These are phyloP conservation scores for Fusarium sterilihyphosum DNA, from an alignment of 2,329 filamentous ascomycete species.

Conservation along the genomic window DNA sequence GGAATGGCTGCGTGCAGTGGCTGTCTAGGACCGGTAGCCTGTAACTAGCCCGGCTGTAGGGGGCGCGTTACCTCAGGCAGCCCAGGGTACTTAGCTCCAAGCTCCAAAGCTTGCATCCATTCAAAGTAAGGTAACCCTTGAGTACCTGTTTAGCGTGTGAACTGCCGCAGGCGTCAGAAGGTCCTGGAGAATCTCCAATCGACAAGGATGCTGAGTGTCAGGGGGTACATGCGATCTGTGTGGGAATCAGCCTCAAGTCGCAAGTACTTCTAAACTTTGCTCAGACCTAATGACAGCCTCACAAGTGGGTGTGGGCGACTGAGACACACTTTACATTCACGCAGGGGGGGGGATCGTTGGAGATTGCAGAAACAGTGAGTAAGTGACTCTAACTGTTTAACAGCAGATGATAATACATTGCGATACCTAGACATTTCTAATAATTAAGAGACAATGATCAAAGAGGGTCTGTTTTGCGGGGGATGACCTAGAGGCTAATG, in stretches of 20 bases:
- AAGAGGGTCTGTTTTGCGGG: constrained; percentile 20
- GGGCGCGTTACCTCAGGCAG: background rate
- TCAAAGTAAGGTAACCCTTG: background rate
- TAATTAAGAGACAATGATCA: background rate
- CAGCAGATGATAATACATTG: background rate
- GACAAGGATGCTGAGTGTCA: constrained; percentile 4
- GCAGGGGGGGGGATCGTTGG: constrained; percentile 19
- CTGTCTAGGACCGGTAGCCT: background rate
- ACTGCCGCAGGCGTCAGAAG: constrained; percentile 36
- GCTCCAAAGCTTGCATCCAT: background rate
- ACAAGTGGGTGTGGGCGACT: constrained; percentile 24
- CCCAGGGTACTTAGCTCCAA: background rate
- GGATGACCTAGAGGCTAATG: constrained; percentile 8
- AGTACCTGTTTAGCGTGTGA: constrained; percentile 30
- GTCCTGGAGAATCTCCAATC: constrained; percentile 14
- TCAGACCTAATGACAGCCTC: constrained; percentile 21
- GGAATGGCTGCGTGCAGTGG: constrained; percentile 18
- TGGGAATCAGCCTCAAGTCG: constrained; percentile 16
- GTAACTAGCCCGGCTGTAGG: background rate
- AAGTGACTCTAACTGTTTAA: background rate
- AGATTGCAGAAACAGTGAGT: background rate
- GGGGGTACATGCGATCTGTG: constrained; percentile 18
- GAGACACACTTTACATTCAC: constrained; percentile 25
- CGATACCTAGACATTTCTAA: background rate
- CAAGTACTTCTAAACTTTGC: constrained; percentile 11